These are phyloP conservation scores for Kluyveromyces siamensis DNA, from an alignment of 805 yeast genomes.

Conservation along the genomic window DNA sequence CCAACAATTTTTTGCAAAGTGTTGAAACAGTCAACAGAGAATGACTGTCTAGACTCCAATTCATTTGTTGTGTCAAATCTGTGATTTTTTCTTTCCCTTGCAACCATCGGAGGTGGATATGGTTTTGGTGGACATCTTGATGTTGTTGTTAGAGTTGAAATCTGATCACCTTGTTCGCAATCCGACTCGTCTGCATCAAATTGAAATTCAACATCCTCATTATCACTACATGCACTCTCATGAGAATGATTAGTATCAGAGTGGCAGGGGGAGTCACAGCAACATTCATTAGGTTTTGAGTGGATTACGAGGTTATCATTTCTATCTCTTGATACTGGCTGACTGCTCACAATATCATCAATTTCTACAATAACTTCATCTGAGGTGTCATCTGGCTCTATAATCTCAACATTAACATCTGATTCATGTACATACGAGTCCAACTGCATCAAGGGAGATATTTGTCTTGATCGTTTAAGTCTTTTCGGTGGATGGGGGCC, in stretches of 20 bases:
- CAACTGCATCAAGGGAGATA: background rate
- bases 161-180: conserved; percentile 7
- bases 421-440: background rate
- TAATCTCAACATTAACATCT: background rate
- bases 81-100: background rate
- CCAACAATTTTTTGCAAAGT: background rate
- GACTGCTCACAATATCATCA: conserved; percentile 11
- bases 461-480: background rate
- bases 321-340: conserved; percentile 12
- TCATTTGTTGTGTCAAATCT: background rate
- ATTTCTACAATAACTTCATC: conserved; percentile 15
- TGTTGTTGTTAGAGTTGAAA: too few species aligned
- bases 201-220: conserved; percentile 9
- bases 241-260: background rate
- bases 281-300: background rate
- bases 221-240: conserved; percentile 4
- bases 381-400: conserved; percentile 3
- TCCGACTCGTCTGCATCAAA: conserved; percentile 11
- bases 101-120: background rate
- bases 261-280: background rate
- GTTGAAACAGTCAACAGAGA: background rate
- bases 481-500: background rate
- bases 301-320: background rate
- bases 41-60: background rate
- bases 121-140: too few species aligned